These are phyloP conservation scores for Parachaetomium inaequale DNA, from an alignment of 495 filamentous ascomycete genomes.

Conservation along the genomic window DNA sequence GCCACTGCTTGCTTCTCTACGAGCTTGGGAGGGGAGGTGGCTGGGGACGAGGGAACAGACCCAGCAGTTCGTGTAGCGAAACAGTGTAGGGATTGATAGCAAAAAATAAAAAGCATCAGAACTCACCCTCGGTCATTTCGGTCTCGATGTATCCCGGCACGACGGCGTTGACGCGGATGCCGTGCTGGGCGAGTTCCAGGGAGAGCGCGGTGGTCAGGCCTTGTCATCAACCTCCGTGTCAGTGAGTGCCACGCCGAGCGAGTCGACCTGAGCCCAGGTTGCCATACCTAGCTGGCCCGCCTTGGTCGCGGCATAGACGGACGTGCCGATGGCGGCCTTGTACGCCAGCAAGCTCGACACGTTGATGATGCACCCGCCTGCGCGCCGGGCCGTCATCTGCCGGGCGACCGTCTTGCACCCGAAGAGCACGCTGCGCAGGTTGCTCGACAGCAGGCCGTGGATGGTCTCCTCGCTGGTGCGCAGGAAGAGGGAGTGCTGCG, in stretches of 20 bases:
- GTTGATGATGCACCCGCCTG: conserved; percentile 65
- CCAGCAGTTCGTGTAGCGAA: not conserved
- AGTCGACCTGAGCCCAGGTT: not conserved
- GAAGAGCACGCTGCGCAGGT: conserved; percentile 67
- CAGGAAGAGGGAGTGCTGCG: conserved; percentile 56
- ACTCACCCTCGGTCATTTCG: conserved; percentile 67
- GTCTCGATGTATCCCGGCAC: conserved; percentile 82
- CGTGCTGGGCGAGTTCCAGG: conserved; percentile 54
- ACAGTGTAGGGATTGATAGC: not conserved
- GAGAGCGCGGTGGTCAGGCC: conserved; percentile 68
- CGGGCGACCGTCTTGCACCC: conserved; percentile 57
- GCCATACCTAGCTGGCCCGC: conserved; percentile 64
- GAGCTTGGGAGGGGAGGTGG: not conserved
- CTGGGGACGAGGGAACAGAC: not conserved
- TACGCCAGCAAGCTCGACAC: conserved; percentile 67
- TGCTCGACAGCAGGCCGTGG: conserved; percentile 56
- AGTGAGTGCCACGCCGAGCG: not conserved
- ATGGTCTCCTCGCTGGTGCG: conserved; percentile 40
- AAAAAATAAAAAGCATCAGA: not conserved
- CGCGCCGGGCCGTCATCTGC: conserved; percentile 37
- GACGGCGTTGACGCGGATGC: conserved; percentile 72
- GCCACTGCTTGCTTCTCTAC: not conserved
- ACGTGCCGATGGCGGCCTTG: conserved; percentile 60
- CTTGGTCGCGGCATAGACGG: conserved; percentile 75
- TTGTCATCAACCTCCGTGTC: conserved; percentile 22